Conservation (phyloP, 352 stramenopile species). For the Phytophthora ramorum region DNA sequence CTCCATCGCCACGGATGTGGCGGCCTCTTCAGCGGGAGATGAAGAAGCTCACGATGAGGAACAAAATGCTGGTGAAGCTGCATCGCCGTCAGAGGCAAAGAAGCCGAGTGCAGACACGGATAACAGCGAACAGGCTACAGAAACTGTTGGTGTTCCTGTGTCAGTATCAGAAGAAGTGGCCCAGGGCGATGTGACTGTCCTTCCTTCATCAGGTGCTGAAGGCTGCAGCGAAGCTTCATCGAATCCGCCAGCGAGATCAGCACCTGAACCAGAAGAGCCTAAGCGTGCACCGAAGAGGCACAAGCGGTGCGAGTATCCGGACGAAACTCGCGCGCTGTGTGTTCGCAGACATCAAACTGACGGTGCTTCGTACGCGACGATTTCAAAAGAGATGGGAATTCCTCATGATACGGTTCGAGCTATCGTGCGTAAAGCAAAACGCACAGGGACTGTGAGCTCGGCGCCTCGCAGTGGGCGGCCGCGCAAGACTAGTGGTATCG, state of each 20-base stretch:
- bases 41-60: not conserved
- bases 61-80: not conserved
- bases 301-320: slow-evolving; percentile 66
- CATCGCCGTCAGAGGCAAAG: not conserved
- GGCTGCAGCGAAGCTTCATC: not conserved
- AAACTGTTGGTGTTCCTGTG: not conserved
- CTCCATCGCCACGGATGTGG: slow-evolving; percentile 49
- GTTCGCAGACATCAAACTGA: slow-evolving; percentile 61
- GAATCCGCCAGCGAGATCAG: not conserved
- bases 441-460: slow-evolving; percentile 59
- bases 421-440: slow-evolving; percentile 72
- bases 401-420: slow-evolving; percentile 65
- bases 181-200: not conserved
- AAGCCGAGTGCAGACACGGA: not conserved
- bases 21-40: not conserved
- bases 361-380: slow-evolving; percentile 61
- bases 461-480: slow-evolving; percentile 65
- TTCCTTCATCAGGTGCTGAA: not conserved
- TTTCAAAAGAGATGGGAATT: slow-evolving; percentile 61
- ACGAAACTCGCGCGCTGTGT: slow-evolving; percentile 58
- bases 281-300: slow-evolving; percentile 19
- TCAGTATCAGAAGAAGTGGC: not conserved
- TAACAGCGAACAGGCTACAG: not conserved
- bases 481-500: slow-evolving; percentile 69
- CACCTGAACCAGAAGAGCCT: not conserved